Evolutionary conservation across 2,329 filamentous ascomycete genomes (phyloP).

Genomic region (Pseudogymnoascus sp.): DNA sequence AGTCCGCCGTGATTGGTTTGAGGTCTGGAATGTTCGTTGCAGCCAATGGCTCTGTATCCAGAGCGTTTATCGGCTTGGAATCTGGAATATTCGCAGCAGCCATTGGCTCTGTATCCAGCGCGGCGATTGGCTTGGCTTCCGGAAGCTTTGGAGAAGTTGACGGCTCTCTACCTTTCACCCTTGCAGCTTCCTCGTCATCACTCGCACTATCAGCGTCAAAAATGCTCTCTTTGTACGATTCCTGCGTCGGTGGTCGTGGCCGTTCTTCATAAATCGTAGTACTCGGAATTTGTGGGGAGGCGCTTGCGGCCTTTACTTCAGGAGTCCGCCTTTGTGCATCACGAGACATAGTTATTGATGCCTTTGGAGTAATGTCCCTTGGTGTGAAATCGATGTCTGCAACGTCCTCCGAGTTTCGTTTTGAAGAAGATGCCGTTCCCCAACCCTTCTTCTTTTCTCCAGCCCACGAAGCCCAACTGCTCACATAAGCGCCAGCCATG

Average conservation of each 20-base stretch:
- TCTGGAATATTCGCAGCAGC: neutral
- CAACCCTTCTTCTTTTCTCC: constrained; percentile 61
- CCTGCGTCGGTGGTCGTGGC: constrained; percentile 21
- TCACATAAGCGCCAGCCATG: constrained; percentile 55
- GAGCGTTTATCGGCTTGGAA: neutral
- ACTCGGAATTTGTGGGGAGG: neutral
- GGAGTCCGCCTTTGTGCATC: neutral
- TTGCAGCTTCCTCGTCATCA: constrained; percentile 2
- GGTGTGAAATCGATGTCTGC: constrained; percentile 1
- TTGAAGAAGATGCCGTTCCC: constrained; percentile 17
- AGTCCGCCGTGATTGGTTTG: neutral
- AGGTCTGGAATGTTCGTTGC: neutral
- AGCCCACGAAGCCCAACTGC: constrained; percentile 61
- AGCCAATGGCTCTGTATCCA: neutral
- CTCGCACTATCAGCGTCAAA: constrained; percentile 26
- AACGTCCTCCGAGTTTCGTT: neutral
- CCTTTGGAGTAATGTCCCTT: constrained; percentile 1
- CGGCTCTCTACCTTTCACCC: neutral
- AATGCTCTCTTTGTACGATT: constrained; percentile 27
- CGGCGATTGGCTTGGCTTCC: neutral
- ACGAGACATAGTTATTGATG: neutral
- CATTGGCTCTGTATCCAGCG: neutral
- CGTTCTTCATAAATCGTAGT: neutral
- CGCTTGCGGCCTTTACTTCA: neutral
- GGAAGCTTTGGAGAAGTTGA: neutral